Conservation (phyloP, 495 filamentous ascomycete genomes). For the Aspergillus conjunctus region DNA sequence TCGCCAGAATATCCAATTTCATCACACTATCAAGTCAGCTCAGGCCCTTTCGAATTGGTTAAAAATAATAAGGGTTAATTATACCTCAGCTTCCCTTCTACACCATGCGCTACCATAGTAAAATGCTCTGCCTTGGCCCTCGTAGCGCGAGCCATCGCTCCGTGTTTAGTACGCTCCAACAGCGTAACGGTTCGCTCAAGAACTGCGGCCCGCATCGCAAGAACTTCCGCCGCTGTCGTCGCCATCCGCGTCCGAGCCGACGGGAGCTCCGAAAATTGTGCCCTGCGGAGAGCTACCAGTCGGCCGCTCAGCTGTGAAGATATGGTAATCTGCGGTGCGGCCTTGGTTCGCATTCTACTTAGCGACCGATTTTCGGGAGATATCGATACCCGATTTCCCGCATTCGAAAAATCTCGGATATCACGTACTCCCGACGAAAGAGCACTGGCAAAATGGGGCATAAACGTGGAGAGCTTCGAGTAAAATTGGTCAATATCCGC, state of each 20-base stretch:
- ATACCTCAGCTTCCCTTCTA: conserved; percentile 55
- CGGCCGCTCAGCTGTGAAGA: conserved; percentile 33
- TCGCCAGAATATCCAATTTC: conserved; percentile 41
- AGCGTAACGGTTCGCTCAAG: conserved; percentile 45
- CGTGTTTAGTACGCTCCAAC: conserved; percentile 66
- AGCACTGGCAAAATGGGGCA: conserved; percentile 30
- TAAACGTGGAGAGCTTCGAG: conserved; percentile 34
- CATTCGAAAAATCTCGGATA: conserved; percentile 34
- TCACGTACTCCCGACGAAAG: conserved; percentile 31
- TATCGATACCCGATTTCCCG: conserved; percentile 14
- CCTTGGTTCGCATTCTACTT: conserved; percentile 31
- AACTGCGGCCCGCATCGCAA: conserved; percentile 35
- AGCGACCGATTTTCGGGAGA: conserved; percentile 23
- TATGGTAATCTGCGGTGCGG: conserved; percentile 29
- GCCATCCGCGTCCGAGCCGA: conserved; percentile 41
- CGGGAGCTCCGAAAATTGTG: conserved; percentile 39
- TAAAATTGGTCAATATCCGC: conserved; percentile 45
- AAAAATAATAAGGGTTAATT: conserved; percentile 24
- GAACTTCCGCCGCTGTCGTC: conserved; percentile 38
- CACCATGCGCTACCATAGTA: conserved; percentile 57
- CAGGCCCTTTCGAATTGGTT: not conserved
- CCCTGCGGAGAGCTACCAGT: conserved; percentile 29
- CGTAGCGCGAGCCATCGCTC: conserved; percentile 57
- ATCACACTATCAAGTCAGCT: conserved; percentile 35
- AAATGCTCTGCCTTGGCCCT: conserved; percentile 60